Evolutionary conservation across 179 eudicot species (phyloP).

Genomic region (Heliamphora pulchella): DNA sequence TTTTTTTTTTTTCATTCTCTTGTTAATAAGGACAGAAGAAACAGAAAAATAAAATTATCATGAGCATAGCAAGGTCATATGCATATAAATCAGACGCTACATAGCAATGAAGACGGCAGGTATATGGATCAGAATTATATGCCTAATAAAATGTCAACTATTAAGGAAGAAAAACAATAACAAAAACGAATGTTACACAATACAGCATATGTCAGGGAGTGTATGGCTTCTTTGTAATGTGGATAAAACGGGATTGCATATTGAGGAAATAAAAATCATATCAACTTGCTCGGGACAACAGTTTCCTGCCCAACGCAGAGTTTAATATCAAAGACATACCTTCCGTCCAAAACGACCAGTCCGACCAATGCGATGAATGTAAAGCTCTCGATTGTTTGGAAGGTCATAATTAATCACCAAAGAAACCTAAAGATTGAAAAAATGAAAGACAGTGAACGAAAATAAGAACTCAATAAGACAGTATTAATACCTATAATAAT

Average conservation of each 20-base stretch:
- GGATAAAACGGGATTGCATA: not conserved
- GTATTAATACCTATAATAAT: not conserved
- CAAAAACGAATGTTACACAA: not conserved
- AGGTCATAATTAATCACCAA: constrained; percentile 93
- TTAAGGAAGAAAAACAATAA: not conserved
- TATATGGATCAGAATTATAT: not conserved
- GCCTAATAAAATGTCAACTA: not conserved
- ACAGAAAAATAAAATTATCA: too few relatives aligned
- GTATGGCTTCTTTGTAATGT: not conserved
- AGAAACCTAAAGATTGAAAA: constrained; percentile 49
- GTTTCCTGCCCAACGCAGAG: not conserved
- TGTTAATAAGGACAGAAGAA: too few relatives aligned
- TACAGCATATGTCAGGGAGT: not conserved
- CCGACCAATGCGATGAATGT: constrained; percentile 94
- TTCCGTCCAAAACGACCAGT: constrained; percentile 98
- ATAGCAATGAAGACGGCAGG: not conserved
- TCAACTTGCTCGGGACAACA: not conserved
- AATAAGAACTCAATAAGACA: not conserved
- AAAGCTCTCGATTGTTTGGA: constrained; percentile 92
- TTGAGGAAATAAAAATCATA: not conserved
- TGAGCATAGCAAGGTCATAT: not conserved
- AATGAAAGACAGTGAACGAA: not conserved
- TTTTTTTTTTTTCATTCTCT: not conserved
- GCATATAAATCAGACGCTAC: not conserved
- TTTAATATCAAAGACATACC: constrained; percentile 33